These are phyloP conservation scores for Leavenworthia alabamica DNA, from an alignment of 345 rosid species.

Conservation along the genomic window DNA sequence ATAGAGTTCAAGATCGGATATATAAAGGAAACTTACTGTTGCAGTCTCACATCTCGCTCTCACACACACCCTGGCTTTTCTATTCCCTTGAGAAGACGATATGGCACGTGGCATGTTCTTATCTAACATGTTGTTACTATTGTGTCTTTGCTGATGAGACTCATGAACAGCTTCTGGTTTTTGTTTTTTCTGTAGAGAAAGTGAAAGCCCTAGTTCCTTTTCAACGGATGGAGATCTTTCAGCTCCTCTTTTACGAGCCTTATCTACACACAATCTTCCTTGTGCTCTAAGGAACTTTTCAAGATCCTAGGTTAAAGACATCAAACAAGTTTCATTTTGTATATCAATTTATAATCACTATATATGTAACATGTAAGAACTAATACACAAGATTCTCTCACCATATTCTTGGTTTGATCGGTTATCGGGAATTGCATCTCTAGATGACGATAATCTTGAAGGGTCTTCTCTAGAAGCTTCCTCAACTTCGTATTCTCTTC, in stretches of 20 bases:
- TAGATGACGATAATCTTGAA: conserved; percentile 29
- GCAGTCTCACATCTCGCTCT: conserved; percentile 80
- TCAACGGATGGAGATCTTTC: conserved; percentile 9
- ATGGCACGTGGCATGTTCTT: conserved; percentile 8
- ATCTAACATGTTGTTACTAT: conserved; percentile 3
- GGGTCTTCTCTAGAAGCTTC: conserved; percentile 30
- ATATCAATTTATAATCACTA: background rate
- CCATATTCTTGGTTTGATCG: conserved; percentile 18
- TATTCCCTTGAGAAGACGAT: conserved; percentile 27
- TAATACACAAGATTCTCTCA: conserved; percentile 2
- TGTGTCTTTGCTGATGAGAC: conserved; percentile 16
- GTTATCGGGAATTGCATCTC: conserved; percentile 30
- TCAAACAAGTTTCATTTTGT: background rate
- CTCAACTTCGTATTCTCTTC: conserved; percentile 28
- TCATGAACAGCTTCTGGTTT: conserved; percentile 15
- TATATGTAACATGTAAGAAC: background rate
- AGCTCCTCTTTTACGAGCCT: conserved; percentile 9
- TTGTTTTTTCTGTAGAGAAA: conserved; percentile 21
- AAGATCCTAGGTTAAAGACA: conserved; percentile 16
- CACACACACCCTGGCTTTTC: conserved; percentile 77
- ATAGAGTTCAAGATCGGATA: background rate
- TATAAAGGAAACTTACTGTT: conserved; percentile 41
- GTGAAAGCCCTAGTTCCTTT: conserved; percentile 27
- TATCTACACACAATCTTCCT: conserved; percentile 5
- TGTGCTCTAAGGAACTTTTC: conserved; percentile 20